These are phyloP conservation scores for Aspergillus cavernicola DNA, from an alignment of 495 filamentous ascomycete genomes.

Conservation along the genomic window DNA sequence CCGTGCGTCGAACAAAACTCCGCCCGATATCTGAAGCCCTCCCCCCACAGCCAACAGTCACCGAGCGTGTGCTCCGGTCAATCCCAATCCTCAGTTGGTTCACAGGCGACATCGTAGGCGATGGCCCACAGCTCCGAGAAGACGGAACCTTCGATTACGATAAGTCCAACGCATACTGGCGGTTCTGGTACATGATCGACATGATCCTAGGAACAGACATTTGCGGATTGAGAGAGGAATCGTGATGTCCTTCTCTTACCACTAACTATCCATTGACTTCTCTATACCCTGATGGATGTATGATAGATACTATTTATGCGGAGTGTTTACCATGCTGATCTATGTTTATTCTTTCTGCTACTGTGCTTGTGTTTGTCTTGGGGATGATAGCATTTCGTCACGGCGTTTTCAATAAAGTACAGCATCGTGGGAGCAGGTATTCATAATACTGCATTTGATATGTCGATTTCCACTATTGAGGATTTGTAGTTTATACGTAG, in stretches of 20 bases:
- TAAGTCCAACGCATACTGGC: conserved; percentile 76
- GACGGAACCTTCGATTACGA: conserved; percentile 75
- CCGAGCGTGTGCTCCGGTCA: conserved; percentile 56
- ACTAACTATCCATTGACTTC: background rate
- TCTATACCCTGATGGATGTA: conserved; percentile 12
- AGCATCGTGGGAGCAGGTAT: too few relatives aligned
- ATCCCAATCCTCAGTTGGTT: conserved; percentile 68
- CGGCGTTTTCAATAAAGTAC: too few relatives aligned
- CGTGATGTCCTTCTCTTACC: conserved; percentile 16
- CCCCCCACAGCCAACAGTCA: conserved; percentile 56
- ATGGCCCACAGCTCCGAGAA: conserved; percentile 70
- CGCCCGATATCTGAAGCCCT: conserved; percentile 56
- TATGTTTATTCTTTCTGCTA: background rate
- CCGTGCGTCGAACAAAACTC: conserved; percentile 50
- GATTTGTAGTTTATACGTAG: too few relatives aligned
- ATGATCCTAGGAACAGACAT: conserved; percentile 44
- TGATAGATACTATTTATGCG: conserved; percentile 8
- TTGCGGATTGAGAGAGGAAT: conserved; percentile 50
- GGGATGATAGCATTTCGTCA: conserved; percentile 2
- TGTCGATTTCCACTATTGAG: too few relatives aligned
- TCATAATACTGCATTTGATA: too few relatives aligned
- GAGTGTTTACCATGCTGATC: background rate
- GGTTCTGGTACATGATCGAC: conserved; percentile 49
- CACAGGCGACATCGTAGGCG: conserved; percentile 75
- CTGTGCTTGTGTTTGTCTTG: background rate